Conservation (phyloP, 2,329 filamentous ascomycete species). For the Monosporascus sp. region DNA sequence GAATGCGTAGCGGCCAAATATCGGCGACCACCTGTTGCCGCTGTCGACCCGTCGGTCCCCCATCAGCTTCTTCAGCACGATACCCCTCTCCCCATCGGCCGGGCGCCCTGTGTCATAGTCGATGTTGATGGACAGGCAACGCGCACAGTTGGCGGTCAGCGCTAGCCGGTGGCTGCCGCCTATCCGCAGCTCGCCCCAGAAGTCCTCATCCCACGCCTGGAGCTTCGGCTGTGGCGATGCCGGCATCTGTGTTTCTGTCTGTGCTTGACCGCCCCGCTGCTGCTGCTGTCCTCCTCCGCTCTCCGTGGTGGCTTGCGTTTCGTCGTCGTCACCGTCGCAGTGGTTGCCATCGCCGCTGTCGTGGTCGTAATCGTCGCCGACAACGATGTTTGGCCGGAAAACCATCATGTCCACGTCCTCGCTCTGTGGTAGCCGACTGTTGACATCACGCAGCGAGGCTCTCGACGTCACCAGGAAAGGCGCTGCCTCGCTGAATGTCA, state of each 20-base stretch:
- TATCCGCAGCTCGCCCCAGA: constrained; percentile 58
- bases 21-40: constrained; percentile 61
- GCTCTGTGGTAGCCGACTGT: constrained; percentile 44
- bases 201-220: constrained; percentile 62
- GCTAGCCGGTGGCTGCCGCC: constrained; percentile 31
- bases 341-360: constrained; percentile 6
- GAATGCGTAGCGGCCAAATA: constrained; percentile 71
- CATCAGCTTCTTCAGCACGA: constrained; percentile 64
- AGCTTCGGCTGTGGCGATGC: constrained; percentile 1
- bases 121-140: constrained; percentile 66
- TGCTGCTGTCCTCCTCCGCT: not conserved
- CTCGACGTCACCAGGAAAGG: constrained; percentile 69
- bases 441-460: constrained; percentile 64
- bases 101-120: constrained; percentile 61
- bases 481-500: constrained; percentile 70
- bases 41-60: constrained; percentile 63
- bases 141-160: constrained; percentile 63
- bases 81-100: constrained; percentile 51
- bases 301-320: not conserved
- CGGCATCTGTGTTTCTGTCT: no score
- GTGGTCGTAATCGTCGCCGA: constrained; percentile 53
- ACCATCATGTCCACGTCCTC: constrained; percentile 56
- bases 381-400: constrained; percentile 68
- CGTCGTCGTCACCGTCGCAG: not conserved
- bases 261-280: not conserved